A percentile compares a stretch with the other conserved stretches of the same genome.
Evolutionary conservation across 371 early-diverging fungal species (phyloP).

Genomic region (Syncephalastrum monosporum): DNA sequence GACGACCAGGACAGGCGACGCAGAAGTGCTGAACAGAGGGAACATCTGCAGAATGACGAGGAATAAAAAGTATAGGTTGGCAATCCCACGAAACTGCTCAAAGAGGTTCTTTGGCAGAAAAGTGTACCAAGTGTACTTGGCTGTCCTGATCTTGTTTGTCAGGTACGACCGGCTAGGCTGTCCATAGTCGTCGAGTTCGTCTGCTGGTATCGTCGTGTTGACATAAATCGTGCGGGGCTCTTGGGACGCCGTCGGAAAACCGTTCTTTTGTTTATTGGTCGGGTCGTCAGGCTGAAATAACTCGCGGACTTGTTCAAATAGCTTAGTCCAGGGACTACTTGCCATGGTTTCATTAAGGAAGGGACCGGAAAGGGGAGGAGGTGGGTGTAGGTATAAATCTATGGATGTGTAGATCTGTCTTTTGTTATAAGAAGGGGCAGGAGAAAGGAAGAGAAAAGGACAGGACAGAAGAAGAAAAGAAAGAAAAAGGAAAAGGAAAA

Average conservation of each 20-base stretch:
- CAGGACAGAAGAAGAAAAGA: too few relatives aligned
- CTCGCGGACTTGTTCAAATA: slow-evolving; percentile 10
- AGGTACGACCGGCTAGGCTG: slow-evolving; percentile 30
- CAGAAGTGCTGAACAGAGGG: slow-evolving; percentile 68
- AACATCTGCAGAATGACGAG: slow-evolving; percentile 85
- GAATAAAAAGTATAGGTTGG: slow-evolving; percentile 93
- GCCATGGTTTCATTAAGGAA: slow-evolving; percentile 16
- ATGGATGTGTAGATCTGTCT: neutral
- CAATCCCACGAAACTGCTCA: slow-evolving; percentile 90
- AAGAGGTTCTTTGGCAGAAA: slow-evolving; percentile 94
- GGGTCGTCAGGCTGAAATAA: slow-evolving; percentile 6
- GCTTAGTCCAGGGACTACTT: slow-evolving; percentile 15
- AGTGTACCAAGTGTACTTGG: slow-evolving; percentile 82
- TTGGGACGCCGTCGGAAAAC: slow-evolving; percentile 38
- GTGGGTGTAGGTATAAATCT: neutral
- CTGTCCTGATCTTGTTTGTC: slow-evolving; percentile 77
- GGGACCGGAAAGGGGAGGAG: slow-evolving; percentile 14
- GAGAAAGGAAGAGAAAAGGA: too few relatives aligned
- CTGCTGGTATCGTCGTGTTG: slow-evolving; percentile 40
- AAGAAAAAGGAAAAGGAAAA: too few relatives aligned
- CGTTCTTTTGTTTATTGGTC: slow-evolving; percentile 20
- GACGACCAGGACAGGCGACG: slow-evolving; percentile 74
- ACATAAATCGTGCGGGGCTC: slow-evolving; percentile 46
- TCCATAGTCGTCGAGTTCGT: slow-evolving; percentile 41
- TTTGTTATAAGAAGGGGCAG: neutral